A percentile compares a stretch with the other conserved stretches of the same genome.
These are phyloP conservation scores for Solanum aculeatissimum DNA, from an alignment of 305 asterid species.

Conservation along the genomic window DNA sequence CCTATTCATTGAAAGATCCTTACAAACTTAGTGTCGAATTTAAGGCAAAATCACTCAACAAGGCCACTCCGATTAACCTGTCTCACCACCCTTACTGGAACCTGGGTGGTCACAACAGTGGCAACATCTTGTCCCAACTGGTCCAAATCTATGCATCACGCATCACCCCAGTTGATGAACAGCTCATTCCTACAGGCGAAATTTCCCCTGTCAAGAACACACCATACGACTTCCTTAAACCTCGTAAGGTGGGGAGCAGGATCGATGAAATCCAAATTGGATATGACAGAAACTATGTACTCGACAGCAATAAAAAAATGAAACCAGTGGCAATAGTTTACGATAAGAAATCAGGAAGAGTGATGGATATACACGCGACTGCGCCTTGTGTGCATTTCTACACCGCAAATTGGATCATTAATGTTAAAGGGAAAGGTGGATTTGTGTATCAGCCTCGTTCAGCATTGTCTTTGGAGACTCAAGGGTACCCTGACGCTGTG, in stretches of 20 bases:
- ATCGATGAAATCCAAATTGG: constrained; percentile 6
- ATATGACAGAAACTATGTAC: constrained; percentile 2
- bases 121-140: constrained; percentile 1
- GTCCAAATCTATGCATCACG: not conserved
- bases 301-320: not conserved
- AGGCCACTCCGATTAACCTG: constrained; percentile 5
- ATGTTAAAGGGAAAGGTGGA: constrained; percentile 9
- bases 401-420: not conserved
- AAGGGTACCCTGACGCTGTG: constrained; percentile 9
- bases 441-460: not conserved
- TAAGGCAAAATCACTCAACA: constrained; percentile 5
- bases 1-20: not conserved
- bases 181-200: constrained; percentile 8
- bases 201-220: not conserved
- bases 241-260: not conserved
- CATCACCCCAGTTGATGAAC: not conserved
- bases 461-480: constrained; percentile 4
- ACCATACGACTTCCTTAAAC: constrained; percentile 5
- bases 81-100: constrained; percentile 15
- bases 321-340: constrained; percentile 3
- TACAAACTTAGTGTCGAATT: not conserved
- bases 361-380: not conserved
- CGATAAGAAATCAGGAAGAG: constrained; percentile 2
- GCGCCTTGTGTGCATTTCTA: constrained; percentile 10
- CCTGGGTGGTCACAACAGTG: constrained; percentile 9